phyloP scores from a whole-genome alignment of 805 yeast species.

The Saturnispora mendoncae region DNA sequence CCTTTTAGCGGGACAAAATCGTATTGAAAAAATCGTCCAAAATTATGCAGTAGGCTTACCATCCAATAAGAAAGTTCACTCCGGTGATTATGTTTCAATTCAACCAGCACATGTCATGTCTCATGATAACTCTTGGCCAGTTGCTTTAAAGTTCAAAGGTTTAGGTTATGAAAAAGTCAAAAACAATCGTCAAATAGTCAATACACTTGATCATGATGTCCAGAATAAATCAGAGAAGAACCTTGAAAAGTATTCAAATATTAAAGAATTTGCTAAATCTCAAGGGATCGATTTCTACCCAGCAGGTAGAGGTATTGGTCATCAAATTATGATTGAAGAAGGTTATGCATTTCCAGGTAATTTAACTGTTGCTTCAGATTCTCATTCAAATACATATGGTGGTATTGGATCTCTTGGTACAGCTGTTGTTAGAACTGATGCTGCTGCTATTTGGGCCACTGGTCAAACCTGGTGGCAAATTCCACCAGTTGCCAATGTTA shows the following conservation, averaged over 20 bases:
- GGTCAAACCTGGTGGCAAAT: constrained; percentile 99
- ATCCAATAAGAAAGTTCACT: constrained; percentile 61
- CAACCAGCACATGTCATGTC: constrained; percentile 98
- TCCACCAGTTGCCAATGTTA: constrained; percentile 96
- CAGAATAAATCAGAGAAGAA: constrained; percentile 89
- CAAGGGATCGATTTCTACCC: constrained; percentile 97
- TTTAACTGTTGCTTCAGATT: constrained; percentile 92
- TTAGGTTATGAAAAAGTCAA: constrained; percentile 80
- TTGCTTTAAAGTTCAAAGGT: constrained; percentile 91
- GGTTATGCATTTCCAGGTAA: constrained; percentile 96
- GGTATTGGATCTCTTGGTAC: constrained; percentile 96
- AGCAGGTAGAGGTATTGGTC: constrained; percentile 99
- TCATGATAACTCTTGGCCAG: constrained; percentile 99
- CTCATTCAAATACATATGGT: constrained; percentile 96
- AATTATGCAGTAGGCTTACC: constrained; percentile 82
- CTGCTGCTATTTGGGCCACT: constrained; percentile 99
- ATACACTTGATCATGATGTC: constrained; percentile 96
- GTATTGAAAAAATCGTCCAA: constrained; percentile 94
- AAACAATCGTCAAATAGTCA: constrained; percentile 85
- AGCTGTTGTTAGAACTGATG: constrained; percentile 97
- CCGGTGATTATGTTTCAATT: constrained; percentile 94
- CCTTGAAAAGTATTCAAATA: constrained; percentile 77
- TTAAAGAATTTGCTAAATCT: constrained; percentile 77
- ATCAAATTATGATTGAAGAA: constrained; percentile 97
- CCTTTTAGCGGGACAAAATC: constrained; percentile 53